These are phyloP conservation scores for Cladosporium phlei DNA, from an alignment of 2,329 filamentous ascomycete genomes.

Conservation along the genomic window DNA sequence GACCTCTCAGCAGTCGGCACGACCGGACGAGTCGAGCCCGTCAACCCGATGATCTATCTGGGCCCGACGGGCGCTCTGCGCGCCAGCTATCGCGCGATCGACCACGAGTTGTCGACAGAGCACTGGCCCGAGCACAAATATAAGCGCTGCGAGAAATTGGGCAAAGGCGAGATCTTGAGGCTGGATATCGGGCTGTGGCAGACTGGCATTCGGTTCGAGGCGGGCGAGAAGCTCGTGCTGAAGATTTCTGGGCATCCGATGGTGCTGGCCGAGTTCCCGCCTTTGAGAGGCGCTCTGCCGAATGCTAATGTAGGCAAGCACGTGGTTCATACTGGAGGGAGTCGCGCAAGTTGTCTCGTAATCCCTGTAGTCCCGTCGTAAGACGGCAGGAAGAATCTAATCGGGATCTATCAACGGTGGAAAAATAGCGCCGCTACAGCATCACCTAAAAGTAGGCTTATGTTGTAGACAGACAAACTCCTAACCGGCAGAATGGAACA, in stretches of 20 bases:
- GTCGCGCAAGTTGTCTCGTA: no score
- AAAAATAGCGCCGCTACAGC: no score
- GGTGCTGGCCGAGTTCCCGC: background rate
- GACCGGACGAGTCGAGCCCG: constrained; percentile 36
- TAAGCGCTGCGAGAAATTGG: background rate
- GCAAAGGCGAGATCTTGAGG: background rate
- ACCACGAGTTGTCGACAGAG: background rate
- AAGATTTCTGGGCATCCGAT: constrained; percentile 9
- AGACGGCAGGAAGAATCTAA: no score
- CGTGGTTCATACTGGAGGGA: background rate
- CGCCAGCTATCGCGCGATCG: background rate
- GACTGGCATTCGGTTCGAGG: constrained; percentile 42
- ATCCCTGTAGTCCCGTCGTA: no score
- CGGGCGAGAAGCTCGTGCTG: constrained; percentile 30
- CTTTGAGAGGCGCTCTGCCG: background rate
- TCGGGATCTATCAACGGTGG: no score
- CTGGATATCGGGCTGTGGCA: constrained; percentile 47
- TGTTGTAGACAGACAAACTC: no score
- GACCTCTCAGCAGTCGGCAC: constrained; percentile 18
- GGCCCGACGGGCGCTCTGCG: background rate
- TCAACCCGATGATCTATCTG: background rate
- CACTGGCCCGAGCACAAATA: background rate
- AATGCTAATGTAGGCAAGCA: background rate
- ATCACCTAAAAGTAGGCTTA: no score
- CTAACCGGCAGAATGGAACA: no score